Evolutionary conservation across 257 asterid genomes (phyloP).

Genomic region (Echites panduratus): DNA sequence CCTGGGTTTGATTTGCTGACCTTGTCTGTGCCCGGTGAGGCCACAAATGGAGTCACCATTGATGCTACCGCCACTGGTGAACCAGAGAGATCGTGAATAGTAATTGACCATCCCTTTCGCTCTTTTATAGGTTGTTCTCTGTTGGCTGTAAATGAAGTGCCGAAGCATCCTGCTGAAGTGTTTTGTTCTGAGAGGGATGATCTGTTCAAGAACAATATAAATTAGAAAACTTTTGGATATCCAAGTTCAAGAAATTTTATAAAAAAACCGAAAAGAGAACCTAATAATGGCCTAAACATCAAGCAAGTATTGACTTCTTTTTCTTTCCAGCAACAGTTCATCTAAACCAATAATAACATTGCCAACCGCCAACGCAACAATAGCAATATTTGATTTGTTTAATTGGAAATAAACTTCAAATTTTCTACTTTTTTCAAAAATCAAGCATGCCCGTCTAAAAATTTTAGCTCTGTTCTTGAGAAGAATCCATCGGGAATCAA

Average conservation of each 20-base stretch:
- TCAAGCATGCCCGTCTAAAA: neutral
- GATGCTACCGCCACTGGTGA: slow-evolving; percentile 96
- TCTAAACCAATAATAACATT: neutral
- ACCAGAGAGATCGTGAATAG: slow-evolving; percentile 92
- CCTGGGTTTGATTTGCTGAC: slow-evolving; percentile 90
- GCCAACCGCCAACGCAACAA: neutral
- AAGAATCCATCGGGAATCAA: neutral
- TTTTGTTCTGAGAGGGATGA: slow-evolving; percentile 68
- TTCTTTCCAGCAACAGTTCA: neutral
- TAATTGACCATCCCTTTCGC: slow-evolving; percentile 96
- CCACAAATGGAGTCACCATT: slow-evolving; percentile 94
- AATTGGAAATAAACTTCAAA: neutral
- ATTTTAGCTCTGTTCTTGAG: neutral
- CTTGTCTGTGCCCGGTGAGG: slow-evolving; percentile 67
- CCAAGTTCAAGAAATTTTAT: neutral
- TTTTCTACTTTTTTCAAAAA: neutral
- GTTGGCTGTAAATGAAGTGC: slow-evolving; percentile 23
- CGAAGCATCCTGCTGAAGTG: slow-evolving; percentile 60
- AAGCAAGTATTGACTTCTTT: neutral
- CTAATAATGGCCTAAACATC: neutral
- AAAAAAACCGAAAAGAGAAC: neutral
- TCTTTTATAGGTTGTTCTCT: slow-evolving; percentile 37
- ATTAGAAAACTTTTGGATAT: slow-evolving; percentile 13
- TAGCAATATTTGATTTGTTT: neutral
- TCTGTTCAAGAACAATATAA: slow-evolving; percentile 33